phyloP scores from a whole-genome alignment of 441 rosid genomes.

The Jatropha multifida region DNA sequence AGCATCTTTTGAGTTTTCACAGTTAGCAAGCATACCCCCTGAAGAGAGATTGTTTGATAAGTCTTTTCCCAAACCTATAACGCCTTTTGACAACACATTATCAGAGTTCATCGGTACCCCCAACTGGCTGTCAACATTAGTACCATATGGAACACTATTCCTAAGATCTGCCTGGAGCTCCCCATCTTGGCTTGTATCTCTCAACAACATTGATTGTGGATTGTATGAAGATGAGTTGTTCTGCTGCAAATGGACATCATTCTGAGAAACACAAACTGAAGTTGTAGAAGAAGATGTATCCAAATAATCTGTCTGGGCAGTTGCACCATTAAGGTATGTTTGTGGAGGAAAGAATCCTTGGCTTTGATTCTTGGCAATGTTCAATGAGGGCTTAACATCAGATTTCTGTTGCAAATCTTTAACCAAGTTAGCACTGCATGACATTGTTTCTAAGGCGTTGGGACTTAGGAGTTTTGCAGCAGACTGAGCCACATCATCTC shows the following conservation, averaged over 20 bases:
- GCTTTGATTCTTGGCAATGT: conserved; percentile 51
- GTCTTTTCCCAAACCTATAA: conserved; percentile 51
- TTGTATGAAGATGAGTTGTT: conserved; percentile 42
- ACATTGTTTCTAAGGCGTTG: conserved; percentile 35
- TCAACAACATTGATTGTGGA: conserved; percentile 43
- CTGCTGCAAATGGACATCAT: conserved; percentile 51
- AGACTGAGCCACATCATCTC: conserved; percentile 54
- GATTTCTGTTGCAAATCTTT: conserved; percentile 49
- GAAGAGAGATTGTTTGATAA: conserved; percentile 47
- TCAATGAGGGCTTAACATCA: conserved; percentile 56
- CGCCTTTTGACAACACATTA: conserved; percentile 36
- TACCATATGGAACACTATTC: conserved; percentile 37
- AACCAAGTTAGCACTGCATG: conserved; percentile 32
- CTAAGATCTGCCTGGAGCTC: conserved; percentile 52
- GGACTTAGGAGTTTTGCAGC: conserved; percentile 42
- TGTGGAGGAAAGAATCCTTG: conserved; percentile 46
- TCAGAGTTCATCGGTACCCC: conserved; percentile 43
- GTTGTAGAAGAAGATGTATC: conserved; percentile 81
- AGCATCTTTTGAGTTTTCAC: conserved; percentile 49
- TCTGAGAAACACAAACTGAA: conserved; percentile 60
- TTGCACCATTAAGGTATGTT: conserved; percentile 41
- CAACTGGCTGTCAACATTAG: conserved; percentile 38
- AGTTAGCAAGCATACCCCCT: conserved; percentile 40
- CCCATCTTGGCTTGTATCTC: conserved; percentile 51
- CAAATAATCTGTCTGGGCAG: conserved; percentile 53